These are phyloP conservation scores for Perkinsus marinus DNA, from an alignment of 169 alveolate species.

Conservation along the genomic window DNA sequence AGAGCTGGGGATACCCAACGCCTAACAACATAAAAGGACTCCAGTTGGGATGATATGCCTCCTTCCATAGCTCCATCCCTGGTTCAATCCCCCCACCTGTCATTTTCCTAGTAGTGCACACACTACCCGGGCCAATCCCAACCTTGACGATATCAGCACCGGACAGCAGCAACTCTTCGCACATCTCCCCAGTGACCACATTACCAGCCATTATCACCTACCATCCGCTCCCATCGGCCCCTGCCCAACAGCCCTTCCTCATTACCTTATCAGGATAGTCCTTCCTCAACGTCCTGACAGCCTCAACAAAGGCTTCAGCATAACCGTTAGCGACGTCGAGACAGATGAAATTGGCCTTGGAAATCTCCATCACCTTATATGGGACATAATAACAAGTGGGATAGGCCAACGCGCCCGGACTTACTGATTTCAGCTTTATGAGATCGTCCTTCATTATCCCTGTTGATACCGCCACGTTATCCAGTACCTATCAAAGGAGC, in stretches of 20 bases:
- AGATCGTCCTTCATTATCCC: slow-evolving; percentile 5
- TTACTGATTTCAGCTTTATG: slow-evolving; percentile 8
- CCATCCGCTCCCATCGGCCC: not conserved
- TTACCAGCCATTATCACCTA: slow-evolving; percentile 30
- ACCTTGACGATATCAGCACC: slow-evolving; percentile 32
- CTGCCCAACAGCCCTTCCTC: not conserved
- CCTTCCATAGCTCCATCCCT: not conserved
- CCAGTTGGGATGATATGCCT: not conserved
- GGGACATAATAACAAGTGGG: not conserved
- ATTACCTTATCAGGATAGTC: not conserved
- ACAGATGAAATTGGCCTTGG: slow-evolving; percentile 14
- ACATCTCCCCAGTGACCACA: slow-evolving; percentile 28
- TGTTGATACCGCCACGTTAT: not conserved
- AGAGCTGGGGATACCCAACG: slow-evolving; percentile 31
- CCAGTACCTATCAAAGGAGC: not conserved
- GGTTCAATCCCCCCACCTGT: not conserved
- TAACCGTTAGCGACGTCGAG: slow-evolving; percentile 32
- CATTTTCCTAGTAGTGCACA: slow-evolving; percentile 19
- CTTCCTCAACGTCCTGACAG: not conserved
- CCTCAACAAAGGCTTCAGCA: slow-evolving; percentile 13
- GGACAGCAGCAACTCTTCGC: slow-evolving; percentile 19
- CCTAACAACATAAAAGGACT: not conserved
- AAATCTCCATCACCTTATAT: not conserved
- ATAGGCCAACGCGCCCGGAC: not conserved
- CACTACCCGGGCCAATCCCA: slow-evolving; percentile 33